A percentile compares a stretch with the other conserved stretches of the same genome.
Evolutionary conservation across 208 protist genomes (phyloP).

Genomic region (Angomonas deanei): DNA sequence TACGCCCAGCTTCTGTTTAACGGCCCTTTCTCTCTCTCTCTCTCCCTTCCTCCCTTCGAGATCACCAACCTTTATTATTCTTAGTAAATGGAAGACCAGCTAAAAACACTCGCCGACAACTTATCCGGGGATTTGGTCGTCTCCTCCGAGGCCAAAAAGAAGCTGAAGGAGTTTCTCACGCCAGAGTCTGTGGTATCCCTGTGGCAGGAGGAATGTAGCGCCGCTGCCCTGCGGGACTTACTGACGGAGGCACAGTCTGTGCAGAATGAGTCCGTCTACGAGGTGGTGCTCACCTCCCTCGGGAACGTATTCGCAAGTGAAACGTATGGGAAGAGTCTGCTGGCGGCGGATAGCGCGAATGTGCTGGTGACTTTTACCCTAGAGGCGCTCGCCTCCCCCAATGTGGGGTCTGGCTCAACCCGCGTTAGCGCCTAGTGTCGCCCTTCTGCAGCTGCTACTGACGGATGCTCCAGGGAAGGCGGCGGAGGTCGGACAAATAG

Average conservation of each 20-base stretch:
- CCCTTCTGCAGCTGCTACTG: constrained; percentile 14
- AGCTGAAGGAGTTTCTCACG: constrained; percentile 17
- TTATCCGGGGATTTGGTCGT: constrained; percentile 30
- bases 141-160: constrained; percentile 18
- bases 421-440: constrained; percentile 14
- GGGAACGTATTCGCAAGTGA: neutral
- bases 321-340: neutral
- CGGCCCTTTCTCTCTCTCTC: neutral
- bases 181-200: neutral
- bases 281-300: neutral
- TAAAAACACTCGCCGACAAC: constrained; percentile 17
- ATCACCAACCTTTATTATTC: neutral
- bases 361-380: constrained; percentile 33
- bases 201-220: neutral
- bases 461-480: constrained; percentile 6
- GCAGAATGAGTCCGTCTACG: neutral
- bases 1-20: too few species aligned
- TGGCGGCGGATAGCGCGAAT: neutral
- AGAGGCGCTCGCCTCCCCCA: constrained; percentile 7
- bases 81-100: constrained; percentile 5
- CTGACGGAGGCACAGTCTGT: neutral
- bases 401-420: constrained; percentile 19
- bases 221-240: neutral
- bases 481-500: constrained; percentile 19
- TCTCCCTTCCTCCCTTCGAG: constrained; percentile 4